These are phyloP conservation scores for Russula emetica DNA, from an alignment of 768 basidiomycete genomes.

Conservation along the genomic window DNA sequence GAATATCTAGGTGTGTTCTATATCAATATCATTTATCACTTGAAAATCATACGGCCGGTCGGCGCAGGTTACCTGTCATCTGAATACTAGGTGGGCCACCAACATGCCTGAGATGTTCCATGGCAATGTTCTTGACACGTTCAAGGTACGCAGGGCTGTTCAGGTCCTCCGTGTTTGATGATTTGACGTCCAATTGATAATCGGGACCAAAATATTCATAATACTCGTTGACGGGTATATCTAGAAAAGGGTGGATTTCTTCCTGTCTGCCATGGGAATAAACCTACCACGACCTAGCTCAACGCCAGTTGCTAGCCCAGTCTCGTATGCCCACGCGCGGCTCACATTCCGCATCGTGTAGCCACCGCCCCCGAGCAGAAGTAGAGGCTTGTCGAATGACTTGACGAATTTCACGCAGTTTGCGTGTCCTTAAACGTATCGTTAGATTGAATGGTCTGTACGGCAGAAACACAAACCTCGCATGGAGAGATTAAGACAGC, in stretches of 20 bases:
- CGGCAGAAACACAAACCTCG: conserved; percentile 46
- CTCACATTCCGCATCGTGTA: conserved; percentile 99
- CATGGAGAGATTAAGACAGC: conserved; percentile 96
- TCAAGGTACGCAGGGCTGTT: conserved; percentile 92
- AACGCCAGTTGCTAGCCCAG: conserved; percentile 95
- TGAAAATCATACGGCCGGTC: neutral
- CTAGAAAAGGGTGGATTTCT: conserved; percentile 40
- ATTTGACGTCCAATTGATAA: conserved; percentile 90
- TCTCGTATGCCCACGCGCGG: conserved; percentile 96
- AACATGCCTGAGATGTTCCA: conserved; percentile 83
- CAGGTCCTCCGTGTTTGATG: conserved; percentile 93
- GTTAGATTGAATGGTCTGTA: neutral
- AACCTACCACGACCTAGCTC: conserved; percentile 76
- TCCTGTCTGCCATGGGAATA: conserved; percentile 11
- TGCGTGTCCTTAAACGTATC: conserved; percentile 70
- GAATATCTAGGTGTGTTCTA: conserved; percentile 56
- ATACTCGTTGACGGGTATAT: conserved; percentile 98
- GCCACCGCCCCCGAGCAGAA: conserved; percentile 93
- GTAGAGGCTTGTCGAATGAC: conserved; percentile 89
- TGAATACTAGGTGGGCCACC: conserved; percentile 92
- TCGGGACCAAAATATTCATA: conserved; percentile 99
- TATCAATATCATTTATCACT: neutral
- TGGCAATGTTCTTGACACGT: conserved; percentile 85
- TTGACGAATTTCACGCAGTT: conserved; percentile 97
- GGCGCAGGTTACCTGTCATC: conserved; percentile 62